Evolutionary conservation across 1,284 basidiomycete genomes (phyloP).

Genomic region (Cutaneotrichosporon cutaneum): DNA sequence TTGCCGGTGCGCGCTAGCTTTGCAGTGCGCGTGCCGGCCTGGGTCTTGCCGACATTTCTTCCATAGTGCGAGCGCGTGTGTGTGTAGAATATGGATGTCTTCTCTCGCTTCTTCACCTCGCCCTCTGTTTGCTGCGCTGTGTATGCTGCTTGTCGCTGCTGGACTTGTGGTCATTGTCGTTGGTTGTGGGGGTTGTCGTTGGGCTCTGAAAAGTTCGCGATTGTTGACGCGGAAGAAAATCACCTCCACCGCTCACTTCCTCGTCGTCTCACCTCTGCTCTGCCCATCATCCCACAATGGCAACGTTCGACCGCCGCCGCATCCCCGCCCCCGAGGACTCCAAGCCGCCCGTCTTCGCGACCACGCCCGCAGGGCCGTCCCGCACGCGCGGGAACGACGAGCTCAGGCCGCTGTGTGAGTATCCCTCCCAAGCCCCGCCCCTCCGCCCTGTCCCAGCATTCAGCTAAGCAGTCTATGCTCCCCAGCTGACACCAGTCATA

Average conservation of each 20-base stretch:
- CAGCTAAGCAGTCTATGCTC: constrained; percentile 10
- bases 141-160: not conserved
- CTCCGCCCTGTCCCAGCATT: not conserved
- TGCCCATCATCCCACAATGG: constrained; percentile 24
- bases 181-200: not conserved
- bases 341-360: constrained; percentile 61
- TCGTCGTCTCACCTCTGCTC: not conserved
- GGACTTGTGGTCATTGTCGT: constrained; percentile 7
- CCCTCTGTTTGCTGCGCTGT: not conserved
- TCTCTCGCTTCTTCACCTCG: not conserved
- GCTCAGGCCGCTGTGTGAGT: constrained; percentile 79
- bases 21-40: constrained; percentile 39
- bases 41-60: constrained; percentile 42
- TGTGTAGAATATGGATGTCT: not conserved
- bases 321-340: constrained; percentile 85
- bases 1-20: constrained; percentile 19
- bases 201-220: not conserved
- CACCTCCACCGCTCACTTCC: not conserved
- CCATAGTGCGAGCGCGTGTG: not conserved
- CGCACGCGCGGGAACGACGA: constrained; percentile 58
- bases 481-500: constrained; percentile 62
- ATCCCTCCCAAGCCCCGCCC: not conserved
- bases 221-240: constrained; percentile 9
- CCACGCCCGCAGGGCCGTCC: constrained; percentile 37
- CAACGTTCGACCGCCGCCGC: constrained; percentile 73